Evolutionary conservation across 1,139 yeast species (phyloP).

Genomic region (Geotrichum restrictum): DNA sequence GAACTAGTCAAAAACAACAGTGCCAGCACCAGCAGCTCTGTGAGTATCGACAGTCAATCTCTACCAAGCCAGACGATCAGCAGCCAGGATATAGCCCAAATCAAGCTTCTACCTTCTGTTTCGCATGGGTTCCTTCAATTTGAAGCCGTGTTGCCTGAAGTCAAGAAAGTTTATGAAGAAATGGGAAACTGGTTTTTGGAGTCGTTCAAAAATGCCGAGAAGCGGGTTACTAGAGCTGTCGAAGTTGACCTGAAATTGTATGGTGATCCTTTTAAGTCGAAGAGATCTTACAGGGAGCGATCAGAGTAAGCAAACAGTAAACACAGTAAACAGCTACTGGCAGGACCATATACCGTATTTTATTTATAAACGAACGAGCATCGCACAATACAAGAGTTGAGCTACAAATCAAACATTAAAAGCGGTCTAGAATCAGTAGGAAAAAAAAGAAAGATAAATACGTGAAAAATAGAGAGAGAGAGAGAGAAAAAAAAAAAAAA

Average conservation of each 20-base stretch:
- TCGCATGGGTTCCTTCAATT: constrained; percentile 48
- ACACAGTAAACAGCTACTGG: too few species aligned
- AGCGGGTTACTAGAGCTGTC: background rate
- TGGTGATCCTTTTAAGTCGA: constrained; percentile 1
- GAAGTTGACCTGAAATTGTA: background rate
- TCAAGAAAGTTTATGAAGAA: constrained; percentile 27
- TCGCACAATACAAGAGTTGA: too few species aligned
- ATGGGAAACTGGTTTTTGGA: constrained; percentile 26
- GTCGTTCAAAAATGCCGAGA: constrained; percentile 20
- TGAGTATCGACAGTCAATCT: background rate
- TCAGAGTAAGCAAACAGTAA: too few species aligned
- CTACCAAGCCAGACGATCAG: background rate
- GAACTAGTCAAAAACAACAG: too few species aligned
- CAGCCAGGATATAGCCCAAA: constrained; percentile 29
- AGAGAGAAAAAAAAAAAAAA: too few species aligned
- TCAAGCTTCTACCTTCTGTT: constrained; percentile 40
- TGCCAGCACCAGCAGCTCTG: background rate
- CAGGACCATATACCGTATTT: too few species aligned
- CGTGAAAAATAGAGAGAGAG: too few species aligned
- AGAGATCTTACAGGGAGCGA: too few species aligned
- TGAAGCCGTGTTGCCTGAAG: constrained; percentile 42
- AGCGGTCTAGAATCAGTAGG: too few species aligned
- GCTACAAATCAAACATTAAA: too few species aligned
- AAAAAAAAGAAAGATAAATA: too few species aligned
- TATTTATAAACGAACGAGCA: too few species aligned